These are phyloP conservation scores for Lycium barbarum DNA, from an alignment of 257 asterid genomes.

Conservation along the genomic window DNA sequence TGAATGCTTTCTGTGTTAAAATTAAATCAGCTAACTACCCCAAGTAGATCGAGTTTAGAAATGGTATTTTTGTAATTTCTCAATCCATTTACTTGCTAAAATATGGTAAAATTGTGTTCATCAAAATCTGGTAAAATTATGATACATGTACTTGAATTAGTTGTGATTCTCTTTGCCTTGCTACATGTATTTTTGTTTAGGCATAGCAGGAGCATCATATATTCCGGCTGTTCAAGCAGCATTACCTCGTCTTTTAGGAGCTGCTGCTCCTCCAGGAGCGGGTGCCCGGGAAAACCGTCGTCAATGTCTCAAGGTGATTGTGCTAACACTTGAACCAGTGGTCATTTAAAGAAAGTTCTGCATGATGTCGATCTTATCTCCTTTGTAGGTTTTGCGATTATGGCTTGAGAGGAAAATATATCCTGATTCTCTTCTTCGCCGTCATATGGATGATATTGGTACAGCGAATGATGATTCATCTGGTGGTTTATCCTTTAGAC, in stretches of 20 bases:
- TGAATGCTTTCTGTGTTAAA: background rate
- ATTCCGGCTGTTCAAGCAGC: constrained; percentile 90
- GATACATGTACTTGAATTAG: constrained; percentile 4
- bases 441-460: constrained; percentile 70
- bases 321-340: constrained; percentile 15
- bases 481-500: constrained; percentile 70
- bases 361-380: constrained; percentile 19
- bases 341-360: constrained; percentile 9
- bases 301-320: constrained; percentile 87
- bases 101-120: background rate
- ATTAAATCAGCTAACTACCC: background rate
- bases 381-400: constrained; percentile 78
- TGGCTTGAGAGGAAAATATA: constrained; percentile 97
- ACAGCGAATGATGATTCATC: constrained; percentile 64
- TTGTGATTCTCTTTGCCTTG: constrained; percentile 24
- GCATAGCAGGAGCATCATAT: constrained; percentile 92
- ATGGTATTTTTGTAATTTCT: background rate
- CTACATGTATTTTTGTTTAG: constrained; percentile 50
- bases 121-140: constrained; percentile 12
- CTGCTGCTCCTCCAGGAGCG: constrained; percentile 90
- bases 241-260: constrained; percentile 82
- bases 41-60: background rate
- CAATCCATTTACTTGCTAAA: constrained; percentile 20
- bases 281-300: constrained; percentile 95
- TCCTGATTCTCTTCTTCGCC: constrained; percentile 86